Evolutionary conservation across 176 grass and related monocot species (phyloP).

Genomic region (Avena insularis): DNA sequence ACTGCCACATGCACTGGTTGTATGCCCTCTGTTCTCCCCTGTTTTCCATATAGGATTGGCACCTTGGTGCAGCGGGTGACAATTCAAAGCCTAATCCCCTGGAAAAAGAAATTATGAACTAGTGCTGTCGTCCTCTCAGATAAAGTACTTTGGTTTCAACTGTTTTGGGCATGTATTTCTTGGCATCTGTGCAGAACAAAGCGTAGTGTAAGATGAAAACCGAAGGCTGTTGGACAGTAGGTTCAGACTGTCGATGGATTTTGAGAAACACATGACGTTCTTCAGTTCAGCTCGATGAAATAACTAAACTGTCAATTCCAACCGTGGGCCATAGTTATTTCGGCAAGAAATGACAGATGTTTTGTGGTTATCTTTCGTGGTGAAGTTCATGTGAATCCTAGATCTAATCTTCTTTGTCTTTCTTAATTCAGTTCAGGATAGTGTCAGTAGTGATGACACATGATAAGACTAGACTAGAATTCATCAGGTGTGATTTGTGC

Average conservation of each 20-base stretch:
- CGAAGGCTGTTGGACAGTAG: not conserved
- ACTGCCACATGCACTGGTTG: not conserved
- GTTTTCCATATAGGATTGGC: not conserved
- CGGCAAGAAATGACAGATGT: not conserved
- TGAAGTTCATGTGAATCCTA: not conserved
- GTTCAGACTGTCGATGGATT: not conserved
- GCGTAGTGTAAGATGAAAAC: not conserved
- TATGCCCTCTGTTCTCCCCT: conserved; percentile 13
- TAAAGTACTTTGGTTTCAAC: not conserved
- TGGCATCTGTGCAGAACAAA: not conserved
- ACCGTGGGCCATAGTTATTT: not conserved
- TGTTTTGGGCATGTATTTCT: not conserved
- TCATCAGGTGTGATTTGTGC: not conserved
- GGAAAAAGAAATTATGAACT: not conserved
- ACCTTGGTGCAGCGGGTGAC: not conserved
- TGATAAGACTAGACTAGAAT: not conserved
- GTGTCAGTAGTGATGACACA: not conserved
- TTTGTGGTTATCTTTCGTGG: not conserved
- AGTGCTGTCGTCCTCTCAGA: not conserved
- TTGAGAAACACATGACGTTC: not conserved
- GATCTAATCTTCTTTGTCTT: not conserved
- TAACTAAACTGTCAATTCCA: not conserved
- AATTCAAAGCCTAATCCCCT: not conserved
- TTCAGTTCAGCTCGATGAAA: not conserved
- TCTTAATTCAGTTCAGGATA: not conserved